phyloP scores from a whole-genome alignment of 352 stramenopile genomes.

The Saprolegnia diclina region DNA sequence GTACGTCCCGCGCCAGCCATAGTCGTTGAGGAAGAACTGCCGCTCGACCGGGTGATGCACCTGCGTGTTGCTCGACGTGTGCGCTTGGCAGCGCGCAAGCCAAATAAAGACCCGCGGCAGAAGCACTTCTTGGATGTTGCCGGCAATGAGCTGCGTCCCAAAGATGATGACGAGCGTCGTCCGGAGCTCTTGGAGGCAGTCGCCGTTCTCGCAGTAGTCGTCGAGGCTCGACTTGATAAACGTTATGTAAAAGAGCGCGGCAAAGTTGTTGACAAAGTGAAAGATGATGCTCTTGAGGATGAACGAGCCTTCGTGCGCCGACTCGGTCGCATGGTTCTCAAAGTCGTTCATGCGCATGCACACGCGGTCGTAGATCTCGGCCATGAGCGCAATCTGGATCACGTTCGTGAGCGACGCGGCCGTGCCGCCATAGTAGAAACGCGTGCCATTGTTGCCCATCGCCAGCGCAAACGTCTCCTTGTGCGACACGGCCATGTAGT shows the following conservation, averaged over 20 bases:
- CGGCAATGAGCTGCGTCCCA: slow-evolving; percentile 75
- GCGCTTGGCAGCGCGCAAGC: slow-evolving; percentile 62
- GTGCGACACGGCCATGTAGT: slow-evolving; percentile 46
- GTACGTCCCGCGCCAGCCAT: slow-evolving; percentile 80
- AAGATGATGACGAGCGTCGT: slow-evolving; percentile 90
- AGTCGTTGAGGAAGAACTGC: slow-evolving; percentile 71
- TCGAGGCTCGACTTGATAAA: slow-evolving; percentile 87
- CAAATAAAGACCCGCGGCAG: slow-evolving; percentile 43
- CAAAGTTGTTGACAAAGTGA: slow-evolving; percentile 95
- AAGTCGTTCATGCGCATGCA: slow-evolving; percentile 86
- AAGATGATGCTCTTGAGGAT: slow-evolving; percentile 94
- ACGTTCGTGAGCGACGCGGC: slow-evolving; percentile 68
- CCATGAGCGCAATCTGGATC: slow-evolving; percentile 85
- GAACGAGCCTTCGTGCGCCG: slow-evolving; percentile 87
- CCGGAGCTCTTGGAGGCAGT: slow-evolving; percentile 88
- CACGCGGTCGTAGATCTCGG: slow-evolving; percentile 87
- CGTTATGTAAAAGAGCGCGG: slow-evolving; percentile 91
- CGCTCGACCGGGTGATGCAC: slow-evolving; percentile 51
- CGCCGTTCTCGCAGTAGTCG: slow-evolving; percentile 54
- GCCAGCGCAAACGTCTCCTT: slow-evolving; percentile 54
- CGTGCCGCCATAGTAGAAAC: slow-evolving; percentile 35
- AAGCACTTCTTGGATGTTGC: slow-evolving; percentile 71
- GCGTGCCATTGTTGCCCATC: slow-evolving; percentile 56
- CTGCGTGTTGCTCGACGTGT: slow-evolving; percentile 44
- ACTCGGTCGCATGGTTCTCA: slow-evolving; percentile 90